A percentile compares a stretch with the other conserved stretches of the same genome.
Evolutionary conservation across 345 rosid genomes (phyloP).

Genomic region (Passiflora organensis): DNA sequence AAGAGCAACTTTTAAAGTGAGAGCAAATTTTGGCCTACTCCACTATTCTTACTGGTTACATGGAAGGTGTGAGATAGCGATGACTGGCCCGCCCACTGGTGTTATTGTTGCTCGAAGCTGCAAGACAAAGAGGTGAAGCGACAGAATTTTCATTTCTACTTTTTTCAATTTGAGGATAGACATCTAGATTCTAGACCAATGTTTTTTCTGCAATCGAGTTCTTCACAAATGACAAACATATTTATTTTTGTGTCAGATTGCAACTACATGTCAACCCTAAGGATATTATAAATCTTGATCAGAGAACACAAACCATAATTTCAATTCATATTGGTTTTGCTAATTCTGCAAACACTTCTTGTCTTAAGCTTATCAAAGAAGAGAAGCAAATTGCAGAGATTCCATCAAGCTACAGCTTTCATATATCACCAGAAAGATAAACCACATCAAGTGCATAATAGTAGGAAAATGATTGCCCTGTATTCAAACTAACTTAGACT

Average conservation of each 20-base stretch:
- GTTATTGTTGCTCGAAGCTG: conserved; percentile 51
- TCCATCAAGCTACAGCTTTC: too few relatives aligned
- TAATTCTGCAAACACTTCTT: too few relatives aligned
- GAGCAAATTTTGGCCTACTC: conserved; percentile 58
- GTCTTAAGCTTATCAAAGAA: too few relatives aligned
- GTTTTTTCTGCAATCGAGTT: neutral
- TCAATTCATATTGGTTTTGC: neutral
- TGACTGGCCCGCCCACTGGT: conserved; percentile 80
- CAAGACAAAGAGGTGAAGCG: conserved; percentile 52
- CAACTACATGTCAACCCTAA: neutral
- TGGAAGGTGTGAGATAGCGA: conserved; percentile 56
- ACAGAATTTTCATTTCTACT: conserved; percentile 3
- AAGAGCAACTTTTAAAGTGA: conserved; percentile 62
- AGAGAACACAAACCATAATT: neutral
- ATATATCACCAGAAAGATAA: too few relatives aligned
- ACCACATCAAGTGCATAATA: too few relatives aligned
- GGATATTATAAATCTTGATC: neutral
- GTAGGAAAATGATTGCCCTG: too few relatives aligned
- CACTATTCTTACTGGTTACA: conserved; percentile 77
- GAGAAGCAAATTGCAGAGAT: too few relatives aligned
- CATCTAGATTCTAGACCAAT: neutral
- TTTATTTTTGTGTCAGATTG: neutral
- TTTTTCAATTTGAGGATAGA: conserved; percentile 12
- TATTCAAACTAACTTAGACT: too few relatives aligned
- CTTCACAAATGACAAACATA: neutral